Evolutionary conservation across 2,329 filamentous ascomycete species (phyloP), one percentile per base, ranked within the genome.

Genomic region (Onygenales sp.): DNA sequence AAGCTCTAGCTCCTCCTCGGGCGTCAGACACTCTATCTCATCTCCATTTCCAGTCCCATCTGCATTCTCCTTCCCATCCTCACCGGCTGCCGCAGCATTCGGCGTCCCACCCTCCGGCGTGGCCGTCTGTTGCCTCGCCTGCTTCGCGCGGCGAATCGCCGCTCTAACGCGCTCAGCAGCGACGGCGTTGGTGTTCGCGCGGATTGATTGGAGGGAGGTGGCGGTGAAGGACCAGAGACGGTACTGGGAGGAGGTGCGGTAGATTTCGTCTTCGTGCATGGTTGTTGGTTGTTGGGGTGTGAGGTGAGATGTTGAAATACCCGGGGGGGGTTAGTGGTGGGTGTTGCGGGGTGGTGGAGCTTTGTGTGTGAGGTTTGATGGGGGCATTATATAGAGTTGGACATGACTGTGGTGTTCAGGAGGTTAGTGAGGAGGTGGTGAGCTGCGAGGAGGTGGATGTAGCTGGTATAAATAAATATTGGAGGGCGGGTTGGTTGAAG

Each of bases 171-270:
- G 82, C 56, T 92, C 77, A 72, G 85, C 71, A 65, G 93, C 93
- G 49, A 88, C 78, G 8, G 79, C 73, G 71, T 96, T 96, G 34
- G 91, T 95, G 59, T 85, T 85, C 42, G 78, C 74, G 54, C 93
- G 87, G 27, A 92, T 79, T 2, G 84, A 78, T 48, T 79, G 77
- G 3, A 98, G 81, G 40, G 85, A 82, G 2, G 82, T 71, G 2
- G 84, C 81, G 0, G 89, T 88, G 71, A 92, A 97, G 9, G 91
- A 95, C 93, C 93, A 98, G 54, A 94, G 78, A 43, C 87, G 83
- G 67, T 84, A 97, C 70, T 98, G 93, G 46, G 88, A 92, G 0
- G 92, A 95, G 50, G 87, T 81, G 34, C 89, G 84, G 72, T 97
- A 98, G 52, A 91, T 79, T 60, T 88, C 87, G 71, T 98, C 93